Evolutionary conservation across 148 eudicot genomes (phyloP).

Genomic region (Euryodendron excelsum): DNA sequence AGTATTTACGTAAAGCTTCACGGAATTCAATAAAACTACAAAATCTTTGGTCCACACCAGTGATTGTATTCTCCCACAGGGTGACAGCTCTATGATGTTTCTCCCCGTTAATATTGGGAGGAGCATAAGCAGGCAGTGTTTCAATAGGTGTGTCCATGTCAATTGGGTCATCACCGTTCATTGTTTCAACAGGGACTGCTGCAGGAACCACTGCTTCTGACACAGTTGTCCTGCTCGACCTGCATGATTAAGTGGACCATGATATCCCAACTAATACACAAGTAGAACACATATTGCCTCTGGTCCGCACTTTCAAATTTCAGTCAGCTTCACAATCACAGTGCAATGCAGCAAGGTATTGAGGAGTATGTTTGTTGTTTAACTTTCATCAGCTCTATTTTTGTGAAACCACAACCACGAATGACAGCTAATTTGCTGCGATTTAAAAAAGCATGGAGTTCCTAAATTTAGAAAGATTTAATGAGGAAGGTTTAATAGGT

Average conservation of each 20-base stretch:
- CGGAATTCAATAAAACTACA: slow-evolving; percentile 44
- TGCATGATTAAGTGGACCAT: slow-evolving; percentile 21
- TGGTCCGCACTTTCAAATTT: not conserved
- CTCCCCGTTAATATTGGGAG: slow-evolving; percentile 11
- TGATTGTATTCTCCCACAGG: slow-evolving; percentile 45
- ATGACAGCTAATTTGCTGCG: too few species aligned
- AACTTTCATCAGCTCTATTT: not conserved
- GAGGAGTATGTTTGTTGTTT: not conserved
- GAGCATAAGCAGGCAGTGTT: slow-evolving; percentile 13
- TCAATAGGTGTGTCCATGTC: slow-evolving; percentile 28
- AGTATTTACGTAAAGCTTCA: slow-evolving; percentile 41
- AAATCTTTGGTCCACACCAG: slow-evolving; percentile 56
- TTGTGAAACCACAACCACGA: not conserved
- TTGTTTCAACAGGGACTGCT: slow-evolving; percentile 25
- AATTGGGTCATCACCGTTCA: slow-evolving; percentile 30
- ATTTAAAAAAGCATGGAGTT: too few species aligned
- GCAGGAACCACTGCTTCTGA: slow-evolving; percentile 46
- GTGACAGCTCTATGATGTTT: slow-evolving; percentile 29
- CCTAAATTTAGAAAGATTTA: too few species aligned
- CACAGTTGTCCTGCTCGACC: slow-evolving; percentile 61
- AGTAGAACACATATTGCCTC: slow-evolving; percentile 10
- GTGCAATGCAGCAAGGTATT: not conserved
- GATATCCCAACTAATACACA: slow-evolving; percentile 9
- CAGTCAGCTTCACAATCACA: slow-evolving; percentile 10
- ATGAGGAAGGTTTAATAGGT: too few species aligned